Evolutionary conservation across 2,329 filamentous ascomycete genomes (phyloP), one percentile per base, ranked within the genome.

Genomic region (Fusarium nematophilum): DNA sequence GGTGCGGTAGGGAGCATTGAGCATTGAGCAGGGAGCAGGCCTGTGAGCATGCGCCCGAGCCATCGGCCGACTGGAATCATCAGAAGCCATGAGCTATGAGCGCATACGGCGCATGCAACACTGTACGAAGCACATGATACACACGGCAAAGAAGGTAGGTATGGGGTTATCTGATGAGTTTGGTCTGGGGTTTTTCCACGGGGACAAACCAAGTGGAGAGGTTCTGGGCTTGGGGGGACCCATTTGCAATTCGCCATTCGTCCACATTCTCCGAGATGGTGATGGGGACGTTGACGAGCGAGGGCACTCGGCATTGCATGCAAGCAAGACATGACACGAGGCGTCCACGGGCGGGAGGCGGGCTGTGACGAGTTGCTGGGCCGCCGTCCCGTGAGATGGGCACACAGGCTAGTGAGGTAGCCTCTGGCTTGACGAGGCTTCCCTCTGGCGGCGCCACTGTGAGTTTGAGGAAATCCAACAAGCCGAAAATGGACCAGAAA

Each of bases 21-120:
- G n/a, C n/a, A n/a, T n/a, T n/a, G n/a, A n/a, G n/a, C n/a, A n/a
- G n/a, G n/a, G n/a, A n/a, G n/a, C n/a, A n/a, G n/a, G n/a, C n/a
- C n/a, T n/a, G n/a, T n/a, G n/a, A 27, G 39, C 39, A 53, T 29
- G 36, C 39, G 31, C 42, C 36, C 43, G 50, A 53, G 40, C 46
- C 26, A 61, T 62, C 63, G 65, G 64, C 55, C 63, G 55, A 68
- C 60, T 57, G 44, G 46, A 53, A 56, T 54, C 53, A 55, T 47
- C 49, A 53, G 30, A 37, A 39, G 38, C 18, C 31, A n/a, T n/a
- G n/a, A n/a, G n/a, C n/a, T n/a, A n/a, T 46, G 55, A 53, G 59
- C 59, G 59, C 60, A 48, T 59, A 42, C 46, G 27, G 59, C 55
- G 54, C 54, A 56, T 63, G 58, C 36, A 46, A 54, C 48, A 48